phyloP scores from a whole-genome alignment of 2,329 filamentous ascomycete genomes.

The Botrytis galanthina region DNA sequence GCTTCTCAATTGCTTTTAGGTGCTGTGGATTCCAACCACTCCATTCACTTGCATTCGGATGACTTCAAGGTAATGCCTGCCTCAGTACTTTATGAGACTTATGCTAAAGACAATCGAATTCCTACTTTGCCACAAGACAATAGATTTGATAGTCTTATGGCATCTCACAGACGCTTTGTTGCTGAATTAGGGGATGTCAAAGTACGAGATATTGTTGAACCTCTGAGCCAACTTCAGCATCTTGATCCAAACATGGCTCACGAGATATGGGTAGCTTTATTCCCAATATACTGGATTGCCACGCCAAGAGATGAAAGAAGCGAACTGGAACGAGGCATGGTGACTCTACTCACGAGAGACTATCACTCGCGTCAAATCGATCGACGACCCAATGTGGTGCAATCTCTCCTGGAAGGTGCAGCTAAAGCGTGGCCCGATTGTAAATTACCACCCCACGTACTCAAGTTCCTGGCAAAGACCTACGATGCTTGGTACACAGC shows the following conservation, averaged over 20 bases:
- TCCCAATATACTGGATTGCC: constrained; percentile 91
- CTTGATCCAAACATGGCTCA: constrained; percentile 78
- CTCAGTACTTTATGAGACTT: constrained; percentile 70
- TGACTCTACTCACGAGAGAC: constrained; percentile 88
- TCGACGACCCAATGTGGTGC: constrained; percentile 90
- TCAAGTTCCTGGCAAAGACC: constrained; percentile 91
- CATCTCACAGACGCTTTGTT: constrained; percentile 78
- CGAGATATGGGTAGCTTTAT: constrained; percentile 85
- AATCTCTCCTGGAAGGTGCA: constrained; percentile 84
- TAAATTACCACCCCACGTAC: constrained; percentile 90
- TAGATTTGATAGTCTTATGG: constrained; percentile 75
- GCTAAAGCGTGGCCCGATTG: constrained; percentile 82
- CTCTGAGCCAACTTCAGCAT: constrained; percentile 88
- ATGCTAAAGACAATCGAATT: constrained; percentile 65
- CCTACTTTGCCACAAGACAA: constrained; percentile 74
- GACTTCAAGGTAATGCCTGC: constrained; percentile 79
- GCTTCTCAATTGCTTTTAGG: constrained; percentile 91
- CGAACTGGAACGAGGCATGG: constrained; percentile 87
- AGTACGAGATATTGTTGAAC: constrained; percentile 84
- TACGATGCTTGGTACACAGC: constrained; percentile 99
- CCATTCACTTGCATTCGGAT: constrained; percentile 73
- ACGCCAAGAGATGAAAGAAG: constrained; percentile 82
- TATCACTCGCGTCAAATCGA: constrained; percentile 94
- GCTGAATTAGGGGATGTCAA: constrained; percentile 81
- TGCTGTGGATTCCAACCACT: constrained; percentile 80